Evolutionary conservation across 306 rosid species (phyloP), one percentile per base, ranked within the genome.

Genomic region (Astragalus membranaceus): DNA sequence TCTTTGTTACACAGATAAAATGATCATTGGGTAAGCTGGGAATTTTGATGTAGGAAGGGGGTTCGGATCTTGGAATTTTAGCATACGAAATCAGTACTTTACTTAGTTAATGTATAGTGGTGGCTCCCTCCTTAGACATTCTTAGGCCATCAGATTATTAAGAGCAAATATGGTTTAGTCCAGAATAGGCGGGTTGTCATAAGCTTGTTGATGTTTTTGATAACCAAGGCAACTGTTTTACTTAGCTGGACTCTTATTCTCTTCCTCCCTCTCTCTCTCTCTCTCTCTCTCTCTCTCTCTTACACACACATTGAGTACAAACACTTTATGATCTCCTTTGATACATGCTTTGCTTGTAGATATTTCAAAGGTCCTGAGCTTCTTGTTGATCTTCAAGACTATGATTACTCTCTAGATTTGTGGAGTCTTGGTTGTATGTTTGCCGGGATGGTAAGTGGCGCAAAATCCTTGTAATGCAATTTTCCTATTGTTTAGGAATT

Each of bases 371-470:
- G 98, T 43, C 98, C 98, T 2, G 98, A 92, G 80, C 96, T 92
- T 81, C 98, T 92, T 81, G 92, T 92, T 75, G 96, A 92, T 87
- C 88, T 92, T 78, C 96, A 92, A 86, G 98, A 92, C 84, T 92
- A 92, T 81, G 97, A 92, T 77, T 92, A 89, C 78, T 87, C 97
- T 43, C 72, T 92, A 72, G 97, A 92, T 73, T 75, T 92, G 80
- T 92, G 97, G 97, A 92, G 97, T 78, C 95, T 92, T 39, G 97
- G 96, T 72, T 92, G 97, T 81, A 92, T 92, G 97, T 81, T 92
- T 73, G 97, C 97, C 51, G 97, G 97, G 81, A 92, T 92, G 96
- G 97, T 92, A 77, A 85, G 89, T 71, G 51, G 47, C 58, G 44
- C 55, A 47, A 11, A 43, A 67, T 23, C 10, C 29, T 58, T 58